phyloP scores from a whole-genome alignment of 1,284 basidiomycete genomes.

The Chalciporus sp. region DNA sequence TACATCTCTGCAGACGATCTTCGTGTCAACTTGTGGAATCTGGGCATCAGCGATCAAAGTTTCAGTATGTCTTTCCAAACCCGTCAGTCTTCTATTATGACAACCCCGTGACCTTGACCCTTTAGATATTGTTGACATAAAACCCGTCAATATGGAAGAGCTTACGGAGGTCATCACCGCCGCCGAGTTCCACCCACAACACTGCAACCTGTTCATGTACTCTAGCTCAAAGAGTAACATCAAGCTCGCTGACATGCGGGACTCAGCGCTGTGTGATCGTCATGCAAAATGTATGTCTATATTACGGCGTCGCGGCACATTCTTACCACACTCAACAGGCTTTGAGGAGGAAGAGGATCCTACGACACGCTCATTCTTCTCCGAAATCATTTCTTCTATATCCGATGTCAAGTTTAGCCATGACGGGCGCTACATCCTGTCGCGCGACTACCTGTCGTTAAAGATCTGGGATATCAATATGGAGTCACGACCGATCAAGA shows the following conservation, averaged over 20 bases:
- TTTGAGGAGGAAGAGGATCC: constrained; percentile 99
- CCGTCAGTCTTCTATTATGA: background rate
- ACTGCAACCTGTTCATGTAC: constrained; percentile 99
- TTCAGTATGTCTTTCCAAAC: constrained; percentile 76
- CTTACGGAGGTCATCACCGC: constrained; percentile 99
- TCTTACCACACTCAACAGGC: constrained; percentile 51
- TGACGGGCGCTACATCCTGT: constrained; percentile 96
- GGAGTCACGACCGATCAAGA: constrained; percentile 96
- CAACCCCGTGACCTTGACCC: constrained; percentile 5
- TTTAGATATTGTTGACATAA: constrained; percentile 99
- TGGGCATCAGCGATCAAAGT: constrained; percentile 98
- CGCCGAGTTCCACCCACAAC: constrained; percentile 96
- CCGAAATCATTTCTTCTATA: constrained; percentile 99
- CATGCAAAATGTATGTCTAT: constrained; percentile 84
- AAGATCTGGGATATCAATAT: constrained; percentile 99
- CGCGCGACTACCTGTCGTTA: constrained; percentile 95
- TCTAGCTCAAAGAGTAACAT: constrained; percentile 99
- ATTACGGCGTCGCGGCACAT: constrained; percentile 10
- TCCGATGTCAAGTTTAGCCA: constrained; percentile 99
- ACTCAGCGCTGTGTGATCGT: constrained; percentile 94
- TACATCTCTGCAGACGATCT: constrained; percentile 99
- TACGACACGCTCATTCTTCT: constrained; percentile 97
- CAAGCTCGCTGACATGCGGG: constrained; percentile 99
- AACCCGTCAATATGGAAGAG: constrained; percentile 99
- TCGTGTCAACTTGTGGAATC: constrained; percentile 97